These are phyloP conservation scores for Eucalyptus tenuipes DNA, from an alignment of 345 rosid species.

Conservation along the genomic window DNA sequence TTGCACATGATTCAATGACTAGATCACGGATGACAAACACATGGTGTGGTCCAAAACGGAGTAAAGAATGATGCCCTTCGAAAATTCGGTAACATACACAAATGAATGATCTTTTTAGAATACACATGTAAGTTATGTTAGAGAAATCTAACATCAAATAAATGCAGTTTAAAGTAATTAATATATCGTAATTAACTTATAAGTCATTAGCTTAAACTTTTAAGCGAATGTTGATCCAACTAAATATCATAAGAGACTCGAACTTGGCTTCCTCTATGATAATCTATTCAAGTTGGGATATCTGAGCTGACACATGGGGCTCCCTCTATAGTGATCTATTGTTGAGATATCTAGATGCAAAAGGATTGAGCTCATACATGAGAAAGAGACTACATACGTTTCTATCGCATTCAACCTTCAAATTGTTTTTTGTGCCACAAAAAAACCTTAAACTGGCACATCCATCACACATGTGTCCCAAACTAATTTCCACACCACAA, in stretches of 20 bases:
- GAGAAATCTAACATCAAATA: too few species aligned
- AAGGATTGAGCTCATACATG: background rate
- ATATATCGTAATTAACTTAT: too few species aligned
- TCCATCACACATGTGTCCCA: background rate
- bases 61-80: background rate
- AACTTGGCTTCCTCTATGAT: background rate
- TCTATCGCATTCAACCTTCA: too few species aligned
- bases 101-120: background rate
- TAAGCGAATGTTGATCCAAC: too few species aligned
- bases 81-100: background rate
- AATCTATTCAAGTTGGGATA: too few species aligned
- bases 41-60: background rate
- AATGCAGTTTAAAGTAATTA: too few species aligned
- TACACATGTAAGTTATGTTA: too few species aligned
- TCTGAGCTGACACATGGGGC: too few species aligned
- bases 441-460: background rate
- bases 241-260: background rate
- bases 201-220: too few species aligned
- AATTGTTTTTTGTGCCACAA: too few species aligned
- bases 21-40: background rate
- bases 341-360: too few species aligned
- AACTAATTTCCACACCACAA: background rate
- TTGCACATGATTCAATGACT: background rate
- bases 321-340: background rate
- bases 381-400: too few species aligned